Evolutionary conservation across 225 moss, liverwort and hornwort species (phyloP).

Genomic region (Polytrichum commune): DNA sequence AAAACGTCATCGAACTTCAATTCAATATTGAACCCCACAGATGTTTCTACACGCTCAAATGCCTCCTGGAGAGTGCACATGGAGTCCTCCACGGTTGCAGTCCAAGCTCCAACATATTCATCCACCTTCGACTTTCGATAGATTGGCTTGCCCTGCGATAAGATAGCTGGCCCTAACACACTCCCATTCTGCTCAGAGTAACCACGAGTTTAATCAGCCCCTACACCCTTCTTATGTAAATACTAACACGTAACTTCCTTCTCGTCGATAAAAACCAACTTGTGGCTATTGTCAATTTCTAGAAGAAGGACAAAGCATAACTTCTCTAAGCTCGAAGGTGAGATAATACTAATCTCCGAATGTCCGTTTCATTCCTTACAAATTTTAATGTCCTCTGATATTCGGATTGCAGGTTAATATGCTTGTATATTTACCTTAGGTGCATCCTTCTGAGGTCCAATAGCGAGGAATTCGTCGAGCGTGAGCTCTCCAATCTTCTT

Average conservation of each 20-base stretch:
- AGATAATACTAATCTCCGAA: too few relatives aligned
- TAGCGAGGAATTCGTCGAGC: conserved; percentile 21
- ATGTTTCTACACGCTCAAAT: conserved; percentile 37
- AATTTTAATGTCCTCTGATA: too few relatives aligned
- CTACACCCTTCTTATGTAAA: too few relatives aligned
- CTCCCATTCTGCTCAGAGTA: conserved; percentile 39
- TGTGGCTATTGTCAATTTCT: too few relatives aligned
- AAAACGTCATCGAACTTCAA: conserved; percentile 58
- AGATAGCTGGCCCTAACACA: too few relatives aligned
- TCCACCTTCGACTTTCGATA: conserved; percentile 28
- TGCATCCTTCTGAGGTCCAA: conserved; percentile 18
- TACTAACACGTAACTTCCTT: too few relatives aligned
- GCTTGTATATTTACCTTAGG: not conserved
- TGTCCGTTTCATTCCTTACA: too few relatives aligned
- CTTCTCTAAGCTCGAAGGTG: too few relatives aligned
- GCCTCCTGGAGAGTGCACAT: conserved; percentile 63
- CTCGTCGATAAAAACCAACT: too few relatives aligned
- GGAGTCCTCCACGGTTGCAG: conserved; percentile 58
- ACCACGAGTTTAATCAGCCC: too few relatives aligned
- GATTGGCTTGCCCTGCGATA: conserved; percentile 8
- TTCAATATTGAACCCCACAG: conserved; percentile 70
- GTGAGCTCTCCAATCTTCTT: conserved; percentile 31
- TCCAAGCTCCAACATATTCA: conserved; percentile 38
- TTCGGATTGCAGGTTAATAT: too few relatives aligned
- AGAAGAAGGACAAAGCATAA: too few relatives aligned